Evolutionary conservation across 1,284 basidiomycete species (phyloP).

Genomic region (Coniferiporia sulphurascens): DNA sequence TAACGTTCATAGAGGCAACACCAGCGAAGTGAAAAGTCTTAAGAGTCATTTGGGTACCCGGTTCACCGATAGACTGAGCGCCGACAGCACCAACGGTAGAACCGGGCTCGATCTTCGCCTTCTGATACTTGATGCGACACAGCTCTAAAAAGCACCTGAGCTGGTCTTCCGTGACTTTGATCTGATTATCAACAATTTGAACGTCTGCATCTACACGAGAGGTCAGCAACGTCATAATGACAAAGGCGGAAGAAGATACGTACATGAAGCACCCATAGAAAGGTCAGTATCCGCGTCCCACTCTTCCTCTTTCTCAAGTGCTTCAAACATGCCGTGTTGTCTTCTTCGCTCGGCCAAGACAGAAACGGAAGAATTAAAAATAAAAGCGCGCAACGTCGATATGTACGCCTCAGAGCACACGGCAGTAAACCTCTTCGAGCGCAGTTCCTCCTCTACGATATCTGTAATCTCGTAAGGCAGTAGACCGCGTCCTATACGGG

Average conservation of each 20-base stretch:
- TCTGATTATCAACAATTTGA: conserved; percentile 81
- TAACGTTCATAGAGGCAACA: conserved; percentile 99
- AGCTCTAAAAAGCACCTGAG: conserved; percentile 77
- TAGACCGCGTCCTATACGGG: conserved; percentile 57
- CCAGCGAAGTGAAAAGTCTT: conserved; percentile 99
- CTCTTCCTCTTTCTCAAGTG: conserved; percentile 68
- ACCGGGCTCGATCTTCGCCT: conserved; percentile 93
- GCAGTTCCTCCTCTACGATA: conserved; percentile 63
- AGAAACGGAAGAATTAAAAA: conserved; percentile 64
- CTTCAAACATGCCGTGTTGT: conserved; percentile 82
- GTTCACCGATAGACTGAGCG: conserved; percentile 98
- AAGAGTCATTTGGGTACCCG: conserved; percentile 98
- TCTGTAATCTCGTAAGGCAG: conserved; percentile 87
- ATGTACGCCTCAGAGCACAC: conserved; percentile 79
- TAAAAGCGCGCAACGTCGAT: conserved; percentile 71
- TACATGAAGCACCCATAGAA: conserved; percentile 70
- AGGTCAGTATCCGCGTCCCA: conserved; percentile 80
- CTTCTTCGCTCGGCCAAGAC: conserved; percentile 68
- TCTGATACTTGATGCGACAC: conserved; percentile 89
- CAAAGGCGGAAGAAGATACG: conserved; percentile 20
- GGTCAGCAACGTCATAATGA: not conserved
- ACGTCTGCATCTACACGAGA: conserved; percentile 49
- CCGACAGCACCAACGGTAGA: conserved; percentile 98
- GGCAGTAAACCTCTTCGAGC: conserved; percentile 54
- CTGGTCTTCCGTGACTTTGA: conserved; percentile 85